A percentile compares a stretch with the other conserved stretches of the same genome.
These are phyloP conservation scores for Bipolaris bicolor DNA, from an alignment of 2,329 filamentous ascomycete species.

Conservation along the genomic window DNA sequence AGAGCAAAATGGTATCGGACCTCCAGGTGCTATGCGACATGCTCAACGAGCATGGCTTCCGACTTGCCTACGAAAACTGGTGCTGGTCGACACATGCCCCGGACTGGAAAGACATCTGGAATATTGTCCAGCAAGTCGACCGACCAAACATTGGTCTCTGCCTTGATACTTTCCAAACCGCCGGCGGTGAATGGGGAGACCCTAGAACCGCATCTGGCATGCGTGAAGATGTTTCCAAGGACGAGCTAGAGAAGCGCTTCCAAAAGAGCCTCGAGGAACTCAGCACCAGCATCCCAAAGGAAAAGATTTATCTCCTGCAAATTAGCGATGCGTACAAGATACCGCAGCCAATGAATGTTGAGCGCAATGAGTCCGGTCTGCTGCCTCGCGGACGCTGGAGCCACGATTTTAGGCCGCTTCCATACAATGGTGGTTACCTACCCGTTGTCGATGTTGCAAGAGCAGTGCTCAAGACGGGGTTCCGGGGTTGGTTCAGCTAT, in stretches of 20 bases:
- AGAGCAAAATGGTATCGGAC: conserved; percentile 63
- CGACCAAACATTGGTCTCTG: conserved; percentile 73
- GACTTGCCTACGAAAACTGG: conserved; percentile 81
- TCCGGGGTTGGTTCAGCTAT: conserved; percentile 69
- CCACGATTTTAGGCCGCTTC: conserved; percentile 71
- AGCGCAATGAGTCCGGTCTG: conserved; percentile 59
- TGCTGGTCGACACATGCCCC: conserved; percentile 70
- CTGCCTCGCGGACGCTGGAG: conserved; percentile 72
- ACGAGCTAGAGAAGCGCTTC: conserved; percentile 60
- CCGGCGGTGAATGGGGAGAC: conserved; percentile 74
- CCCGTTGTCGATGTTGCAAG: conserved; percentile 68
- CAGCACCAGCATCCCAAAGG: conserved; percentile 62
- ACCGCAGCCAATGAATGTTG: conserved; percentile 59
- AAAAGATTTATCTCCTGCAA: conserved; percentile 77
- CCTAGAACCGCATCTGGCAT: conserved; percentile 68
- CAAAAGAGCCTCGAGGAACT: conserved; percentile 63
- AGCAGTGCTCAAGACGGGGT: conserved; percentile 72
- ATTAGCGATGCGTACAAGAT: conserved; percentile 76
- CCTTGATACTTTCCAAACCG: conserved; percentile 78
- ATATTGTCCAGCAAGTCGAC: conserved; percentile 68
- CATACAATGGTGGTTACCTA: conserved; percentile 73
- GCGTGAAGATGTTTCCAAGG: conserved; percentile 55
- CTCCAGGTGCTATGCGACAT: conserved; percentile 63
- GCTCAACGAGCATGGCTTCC: conserved; percentile 62
- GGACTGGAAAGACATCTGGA: conserved; percentile 72